A percentile compares a stretch with the other conserved stretches of the same genome.
phyloP scores from a whole-genome alignment of 1,139 yeast species.

The Taphrina deformans region DNA sequence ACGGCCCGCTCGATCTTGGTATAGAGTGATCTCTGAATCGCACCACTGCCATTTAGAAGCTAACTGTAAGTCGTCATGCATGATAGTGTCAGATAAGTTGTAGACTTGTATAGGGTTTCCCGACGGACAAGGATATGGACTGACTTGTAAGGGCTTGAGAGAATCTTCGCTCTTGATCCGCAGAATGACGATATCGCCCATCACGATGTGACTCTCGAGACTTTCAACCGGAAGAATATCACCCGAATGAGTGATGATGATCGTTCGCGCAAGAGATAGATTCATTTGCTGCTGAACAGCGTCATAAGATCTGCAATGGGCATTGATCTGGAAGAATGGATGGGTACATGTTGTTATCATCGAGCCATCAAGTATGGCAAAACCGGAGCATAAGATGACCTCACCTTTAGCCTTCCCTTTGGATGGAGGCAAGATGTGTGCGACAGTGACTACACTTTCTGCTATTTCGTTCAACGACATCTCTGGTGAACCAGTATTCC shows the following conservation, averaged over 20 bases:
- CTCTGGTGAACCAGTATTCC: slow-evolving; percentile 18
- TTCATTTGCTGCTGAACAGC: slow-evolving; percentile 12
- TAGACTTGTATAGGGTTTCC: slow-evolving; percentile 17
- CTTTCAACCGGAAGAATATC: slow-evolving; percentile 2
- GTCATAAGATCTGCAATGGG: slow-evolving; percentile 18
- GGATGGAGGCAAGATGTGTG: slow-evolving; percentile 17
- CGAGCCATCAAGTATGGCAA: slow-evolving; percentile 22
- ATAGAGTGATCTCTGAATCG: slow-evolving; percentile 20
- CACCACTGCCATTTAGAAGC: slow-evolving; percentile 5
- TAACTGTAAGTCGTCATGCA: not conserved
- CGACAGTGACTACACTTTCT: slow-evolving; percentile 28
- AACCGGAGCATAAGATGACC: slow-evolving; percentile 20
- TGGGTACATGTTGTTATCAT: slow-evolving; percentile 19
- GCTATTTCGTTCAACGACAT: slow-evolving; percentile 12
- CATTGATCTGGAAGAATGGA: slow-evolving; percentile 20
- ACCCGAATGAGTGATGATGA: slow-evolving; percentile 12
- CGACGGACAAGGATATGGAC: slow-evolving; percentile 25
- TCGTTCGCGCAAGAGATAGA: slow-evolving; percentile 8
- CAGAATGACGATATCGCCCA: slow-evolving; percentile 21
- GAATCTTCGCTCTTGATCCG: not conserved
- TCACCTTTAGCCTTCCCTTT: slow-evolving; percentile 1
- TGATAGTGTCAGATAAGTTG: not conserved
- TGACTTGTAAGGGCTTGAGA: slow-evolving; percentile 8
- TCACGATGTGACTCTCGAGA: slow-evolving; percentile 24
- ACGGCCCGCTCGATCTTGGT: slow-evolving; percentile 27